A percentile compares a stretch with the other conserved stretches of the same genome.
Evolutionary conservation across 2,329 filamentous ascomycete genomes (phyloP).

Genomic region (Pseudopithomyces chartarum): DNA sequence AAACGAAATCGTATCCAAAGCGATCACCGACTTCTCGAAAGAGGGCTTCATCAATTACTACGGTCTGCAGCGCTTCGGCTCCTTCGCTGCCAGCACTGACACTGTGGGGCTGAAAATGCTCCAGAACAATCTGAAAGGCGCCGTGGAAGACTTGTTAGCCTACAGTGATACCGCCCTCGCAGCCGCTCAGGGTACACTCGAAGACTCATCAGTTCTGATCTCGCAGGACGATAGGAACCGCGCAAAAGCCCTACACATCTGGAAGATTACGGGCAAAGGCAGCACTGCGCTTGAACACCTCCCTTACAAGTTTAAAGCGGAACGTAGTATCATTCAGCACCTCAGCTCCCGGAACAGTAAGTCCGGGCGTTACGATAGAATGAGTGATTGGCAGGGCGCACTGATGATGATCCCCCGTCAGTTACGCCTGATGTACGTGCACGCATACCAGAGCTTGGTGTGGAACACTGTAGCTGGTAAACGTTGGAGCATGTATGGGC

Average conservation of each 20-base stretch:
- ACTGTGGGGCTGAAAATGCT: conserved; percentile 83
- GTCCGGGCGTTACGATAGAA: conserved; percentile 53
- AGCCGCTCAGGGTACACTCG: conserved; percentile 51
- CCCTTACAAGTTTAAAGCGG: conserved; percentile 81
- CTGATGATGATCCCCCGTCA: conserved; percentile 79
- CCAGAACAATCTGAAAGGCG: conserved; percentile 77
- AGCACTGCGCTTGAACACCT: conserved; percentile 68
- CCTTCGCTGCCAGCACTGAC: conserved; percentile 84
- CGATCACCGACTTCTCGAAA: conserved; percentile 69
- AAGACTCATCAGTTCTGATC: conserved; percentile 53
- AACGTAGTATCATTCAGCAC: conserved; percentile 78
- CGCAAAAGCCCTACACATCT: conserved; percentile 77
- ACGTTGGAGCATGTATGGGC: conserved; percentile 77
- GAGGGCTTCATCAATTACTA: conserved; percentile 97
- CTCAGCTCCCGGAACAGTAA: conserved; percentile 58
- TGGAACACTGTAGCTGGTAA: conserved; percentile 88
- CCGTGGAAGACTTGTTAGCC: conserved; percentile 75
- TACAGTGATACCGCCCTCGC: conserved; percentile 70
- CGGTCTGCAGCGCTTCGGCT: conserved; percentile 95
- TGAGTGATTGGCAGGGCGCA: conserved; percentile 78
- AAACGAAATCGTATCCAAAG: conserved; percentile 57
- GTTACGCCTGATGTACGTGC: conserved; percentile 90
- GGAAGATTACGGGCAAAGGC: conserved; percentile 65
- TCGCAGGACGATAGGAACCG: conserved; percentile 78
- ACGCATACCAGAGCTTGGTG: conserved; percentile 92